A percentile compares a stretch with the other conserved stretches of the same genome.
These are phyloP conservation scores for Stentor coeruleus DNA, from an alignment of 73 alveolate genomes.

Conservation along the genomic window DNA sequence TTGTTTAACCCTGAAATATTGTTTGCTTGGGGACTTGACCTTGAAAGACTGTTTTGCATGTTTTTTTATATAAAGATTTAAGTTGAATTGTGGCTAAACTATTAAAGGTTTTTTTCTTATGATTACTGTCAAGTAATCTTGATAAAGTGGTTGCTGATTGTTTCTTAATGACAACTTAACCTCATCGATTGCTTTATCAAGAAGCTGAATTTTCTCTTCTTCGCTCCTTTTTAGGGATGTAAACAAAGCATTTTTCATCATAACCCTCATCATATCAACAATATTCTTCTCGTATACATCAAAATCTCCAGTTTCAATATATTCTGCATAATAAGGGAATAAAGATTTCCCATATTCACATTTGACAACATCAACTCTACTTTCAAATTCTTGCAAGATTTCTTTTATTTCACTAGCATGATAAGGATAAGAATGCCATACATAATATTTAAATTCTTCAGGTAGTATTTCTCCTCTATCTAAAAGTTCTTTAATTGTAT, in stretches of 20 bases:
- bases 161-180: too few relatives aligned
- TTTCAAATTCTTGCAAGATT: background rate
- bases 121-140: too few relatives aligned
- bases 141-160: too few relatives aligned
- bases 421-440: constrained; percentile 2
- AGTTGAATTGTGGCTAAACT: too few relatives aligned
- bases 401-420: background rate
- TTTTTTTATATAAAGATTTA: too few relatives aligned
- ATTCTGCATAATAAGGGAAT: background rate
- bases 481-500: background rate
- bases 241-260: background rate
- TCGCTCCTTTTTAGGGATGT: background rate
- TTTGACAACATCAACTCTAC: background rate
- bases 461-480: background rate
- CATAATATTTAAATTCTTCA: background rate
- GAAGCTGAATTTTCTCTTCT: background rate
- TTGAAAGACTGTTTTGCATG: too few relatives aligned
- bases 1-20: too few relatives aligned
- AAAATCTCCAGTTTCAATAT: background rate
- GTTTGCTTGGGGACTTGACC: too few relatives aligned
- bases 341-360: background rate
- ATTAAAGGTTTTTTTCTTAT: too few relatives aligned
- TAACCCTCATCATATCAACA: background rate
- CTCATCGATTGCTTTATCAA: background rate
- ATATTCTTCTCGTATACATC: background rate